Base-by-base conservation (phyloP, 179 eudicot species). In the Beta lomatogona region DNA sequence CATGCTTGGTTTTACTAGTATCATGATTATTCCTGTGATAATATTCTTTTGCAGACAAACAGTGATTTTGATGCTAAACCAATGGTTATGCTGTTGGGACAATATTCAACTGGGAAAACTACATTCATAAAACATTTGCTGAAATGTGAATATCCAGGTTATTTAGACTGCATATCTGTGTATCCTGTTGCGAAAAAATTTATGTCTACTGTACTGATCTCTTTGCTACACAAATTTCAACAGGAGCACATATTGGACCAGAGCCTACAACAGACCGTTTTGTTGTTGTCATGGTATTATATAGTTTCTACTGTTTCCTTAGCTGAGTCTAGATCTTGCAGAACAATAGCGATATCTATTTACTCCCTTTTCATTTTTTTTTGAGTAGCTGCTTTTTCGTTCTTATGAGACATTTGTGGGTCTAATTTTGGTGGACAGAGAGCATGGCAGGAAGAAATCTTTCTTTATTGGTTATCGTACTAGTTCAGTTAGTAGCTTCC, bases 241-340 rank as follows among this genome's bases (percentile, higher is more conserved):
- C 89, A 96, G 99, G 99, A 80, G 93, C 99, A 85, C 99, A 96
- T 87, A 94, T 96, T 87, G 99, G 99, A 84, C 99, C 99, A 3
- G 99, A 95, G 87, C 99, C 99, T 58, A 95, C 99, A 28, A 95
- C 99, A 28, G 99, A 96, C 57, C 87, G 99, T 46, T 94, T 94
- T 85, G 91, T 96, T 82, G 94, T 86, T 75, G 97, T 96, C 79
- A 96, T 94, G 99, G 99, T 96, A 91, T 61, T 44, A 25, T 60
- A 36, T 44, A 45, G 76, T 16, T 53, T 79, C 45, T 41, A 48
- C 1, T 68, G 54, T 50, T 9, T 53, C 64, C 57, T 36, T 77
- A 3, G 9, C 36, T 16, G 69, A 15, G 10, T 53, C 53, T 76
- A 18, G 21, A 66, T 36, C 18, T 15, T 84, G 67, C 77, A 36